Percentiles rank a stretch among this genome's conserved stretches.
Conservation (phyloP, 2,329 filamentous ascomycete genomes). For the Blumeriella jaapii region DNA sequence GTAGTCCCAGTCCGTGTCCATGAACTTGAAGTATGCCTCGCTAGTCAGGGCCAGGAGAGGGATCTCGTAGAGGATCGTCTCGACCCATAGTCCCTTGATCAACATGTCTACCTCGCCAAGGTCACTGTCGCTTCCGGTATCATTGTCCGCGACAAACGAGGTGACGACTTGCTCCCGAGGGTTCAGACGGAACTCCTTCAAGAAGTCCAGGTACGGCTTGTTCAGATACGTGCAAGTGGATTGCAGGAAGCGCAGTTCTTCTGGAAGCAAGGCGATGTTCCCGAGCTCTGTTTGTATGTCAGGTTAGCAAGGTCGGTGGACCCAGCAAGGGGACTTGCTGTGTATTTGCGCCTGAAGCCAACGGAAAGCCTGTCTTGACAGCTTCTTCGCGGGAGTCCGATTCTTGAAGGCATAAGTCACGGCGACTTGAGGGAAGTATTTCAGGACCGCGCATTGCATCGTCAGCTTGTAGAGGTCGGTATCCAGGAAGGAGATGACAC, state of each 20-base stretch:
- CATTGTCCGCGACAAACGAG: conserved; percentile 37
- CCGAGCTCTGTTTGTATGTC: conserved; percentile 60
- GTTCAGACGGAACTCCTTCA: conserved; percentile 69
- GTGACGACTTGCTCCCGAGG: conserved; percentile 70
- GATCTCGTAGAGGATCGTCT: conserved; percentile 97
- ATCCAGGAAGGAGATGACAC: conserved; percentile 72
- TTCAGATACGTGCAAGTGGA: conserved; percentile 72
- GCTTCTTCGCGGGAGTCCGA: conserved; percentile 84
- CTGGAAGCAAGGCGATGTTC: conserved; percentile 64
- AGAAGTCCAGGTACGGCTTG: conserved; percentile 65
- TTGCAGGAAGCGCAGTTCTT: conserved; percentile 72
- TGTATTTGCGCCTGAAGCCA: conserved; percentile 80
- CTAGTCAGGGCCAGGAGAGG: conserved; percentile 84
- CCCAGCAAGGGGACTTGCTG: conserved; percentile 38
- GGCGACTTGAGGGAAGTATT: conserved; percentile 72
- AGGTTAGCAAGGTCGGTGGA: conserved; percentile 19
- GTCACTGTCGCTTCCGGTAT: conserved; percentile 52
- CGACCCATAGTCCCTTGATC: conserved; percentile 76
- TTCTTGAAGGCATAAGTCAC: conserved; percentile 95
- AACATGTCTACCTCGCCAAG: conserved; percentile 66
- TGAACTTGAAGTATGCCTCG: conserved; percentile 95
- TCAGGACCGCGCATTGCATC: conserved; percentile 94
- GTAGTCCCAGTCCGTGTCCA: conserved; percentile 86
- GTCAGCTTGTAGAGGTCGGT: conserved; percentile 83
- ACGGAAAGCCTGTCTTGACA: conserved; percentile 68